Conservation (phyloP, 345 rosid genomes). For the Carallia brachiata region DNA sequence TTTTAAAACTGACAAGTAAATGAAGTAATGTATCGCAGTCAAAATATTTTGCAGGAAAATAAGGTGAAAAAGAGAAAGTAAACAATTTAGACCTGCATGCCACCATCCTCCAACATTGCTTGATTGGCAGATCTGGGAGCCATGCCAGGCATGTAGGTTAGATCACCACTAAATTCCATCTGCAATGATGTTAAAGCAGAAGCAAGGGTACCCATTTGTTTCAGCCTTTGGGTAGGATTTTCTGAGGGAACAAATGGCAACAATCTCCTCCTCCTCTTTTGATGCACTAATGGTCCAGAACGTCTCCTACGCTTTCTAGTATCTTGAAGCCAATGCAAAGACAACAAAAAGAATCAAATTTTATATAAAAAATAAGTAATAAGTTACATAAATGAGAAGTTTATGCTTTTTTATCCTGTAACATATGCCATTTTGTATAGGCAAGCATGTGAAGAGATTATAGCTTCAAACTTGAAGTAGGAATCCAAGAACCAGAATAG, state of each 20-base stretch:
- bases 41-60: not conserved
- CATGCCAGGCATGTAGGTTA: constrained; percentile 59
- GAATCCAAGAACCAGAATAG: not conserved
- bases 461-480: not conserved
- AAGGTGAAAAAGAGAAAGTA: not conserved
- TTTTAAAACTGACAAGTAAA: not conserved
- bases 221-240: constrained; percentile 55
- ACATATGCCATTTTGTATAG: no score
- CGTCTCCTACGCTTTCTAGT: constrained; percentile 61
- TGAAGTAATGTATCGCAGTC: not conserved
- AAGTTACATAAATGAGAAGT: constrained; percentile 11
- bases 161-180: constrained; percentile 64
- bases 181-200: constrained; percentile 67
- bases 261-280: constrained; percentile 73
- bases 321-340: constrained; percentile 33
- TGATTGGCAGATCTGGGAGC: constrained; percentile 78
- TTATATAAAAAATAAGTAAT: constrained; percentile 11
- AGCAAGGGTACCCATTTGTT: constrained; percentile 84
- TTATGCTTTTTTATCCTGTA: not conserved
- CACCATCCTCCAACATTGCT: constrained; percentile 69
- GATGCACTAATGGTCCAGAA: constrained; percentile 61
- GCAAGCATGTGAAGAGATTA: not conserved
- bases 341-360: constrained; percentile 19
- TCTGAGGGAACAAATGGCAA: constrained; percentile 71
- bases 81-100: constrained; percentile 69